These are phyloP conservation scores for Hordeum pubiflorum DNA, from an alignment of 202 grass and related monocot genomes.

Conservation along the genomic window DNA sequence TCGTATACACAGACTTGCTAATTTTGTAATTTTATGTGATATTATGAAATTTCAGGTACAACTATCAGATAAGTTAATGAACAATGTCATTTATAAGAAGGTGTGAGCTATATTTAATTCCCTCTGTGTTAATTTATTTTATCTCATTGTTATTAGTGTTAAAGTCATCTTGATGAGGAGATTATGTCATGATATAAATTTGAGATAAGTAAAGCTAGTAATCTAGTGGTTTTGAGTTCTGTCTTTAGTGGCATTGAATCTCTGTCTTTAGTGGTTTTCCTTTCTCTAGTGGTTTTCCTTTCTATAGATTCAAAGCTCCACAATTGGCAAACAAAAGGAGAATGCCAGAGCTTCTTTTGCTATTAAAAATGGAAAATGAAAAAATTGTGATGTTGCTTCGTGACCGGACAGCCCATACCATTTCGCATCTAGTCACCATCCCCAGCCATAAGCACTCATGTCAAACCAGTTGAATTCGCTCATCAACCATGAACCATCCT, in stretches of 20 bases:
- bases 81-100: slow-evolving; percentile 87
- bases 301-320: neutral
- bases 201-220: neutral
- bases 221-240: neutral
- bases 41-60: slow-evolving; percentile 54
- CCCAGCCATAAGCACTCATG: neutral
- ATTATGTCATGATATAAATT: neutral
- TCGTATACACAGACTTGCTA: neutral
- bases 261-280: too few species aligned
- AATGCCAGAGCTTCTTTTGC: neutral
- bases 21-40: neutral
- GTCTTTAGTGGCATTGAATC: neutral
- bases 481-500: neutral
- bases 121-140: neutral
- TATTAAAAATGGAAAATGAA: neutral
- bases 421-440: neutral
- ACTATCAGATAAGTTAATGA: slow-evolving; percentile 91
- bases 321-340: neutral
- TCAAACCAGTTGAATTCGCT: neutral
- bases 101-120: neutral
- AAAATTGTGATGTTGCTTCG: neutral
- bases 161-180: neutral
- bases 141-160: neutral
- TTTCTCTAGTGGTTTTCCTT: too few species aligned
- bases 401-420: neutral